Percentiles rank a stretch among this genome's conserved stretches.
These are phyloP conservation scores for Skeletonema costatum DNA, from an alignment of 108 stramenopile species.

Conservation along the genomic window DNA sequence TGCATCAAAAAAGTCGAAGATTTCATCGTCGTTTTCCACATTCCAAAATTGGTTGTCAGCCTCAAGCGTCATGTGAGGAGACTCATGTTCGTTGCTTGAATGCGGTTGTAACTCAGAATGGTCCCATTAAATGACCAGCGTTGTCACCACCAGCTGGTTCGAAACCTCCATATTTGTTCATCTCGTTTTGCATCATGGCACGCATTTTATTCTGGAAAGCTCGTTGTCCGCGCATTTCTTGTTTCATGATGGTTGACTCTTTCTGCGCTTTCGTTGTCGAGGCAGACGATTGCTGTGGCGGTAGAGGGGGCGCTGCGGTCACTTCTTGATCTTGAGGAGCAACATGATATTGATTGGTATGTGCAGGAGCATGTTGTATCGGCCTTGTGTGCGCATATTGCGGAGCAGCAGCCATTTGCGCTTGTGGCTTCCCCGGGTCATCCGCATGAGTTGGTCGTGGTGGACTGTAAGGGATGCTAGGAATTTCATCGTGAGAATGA, in stretches of 20 bases:
- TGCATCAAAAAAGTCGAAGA: slow-evolving; percentile 89
- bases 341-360: not conserved
- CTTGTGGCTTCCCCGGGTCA: not conserved
- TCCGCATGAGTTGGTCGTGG: not conserved
- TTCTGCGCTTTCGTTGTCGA: slow-evolving; percentile 49
- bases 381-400: not conserved
- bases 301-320: not conserved
- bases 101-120: not conserved
- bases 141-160: not conserved
- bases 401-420: slow-evolving; percentile 3
- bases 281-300: slow-evolving; percentile 6
- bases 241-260: slow-evolving; percentile 80
- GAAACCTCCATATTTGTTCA: slow-evolving; percentile 58
- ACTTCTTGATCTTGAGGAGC: slow-evolving; percentile 9
- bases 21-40: slow-evolving; percentile 69
- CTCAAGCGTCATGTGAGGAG: slow-evolving; percentile 10
- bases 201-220: slow-evolving; percentile 86
- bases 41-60: slow-evolving; percentile 71
- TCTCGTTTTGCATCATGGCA: slow-evolving; percentile 77
- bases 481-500: not conserved
- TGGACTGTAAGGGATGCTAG: not conserved
- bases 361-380: not conserved
- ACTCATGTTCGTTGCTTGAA: slow-evolving; percentile 3
- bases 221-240: slow-evolving; percentile 84
- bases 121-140: slow-evolving; percentile 22